These are phyloP conservation scores for Marasmius tenuissimus DNA, from an alignment of 1,284 basidiomycete genomes.

Conservation along the genomic window DNA sequence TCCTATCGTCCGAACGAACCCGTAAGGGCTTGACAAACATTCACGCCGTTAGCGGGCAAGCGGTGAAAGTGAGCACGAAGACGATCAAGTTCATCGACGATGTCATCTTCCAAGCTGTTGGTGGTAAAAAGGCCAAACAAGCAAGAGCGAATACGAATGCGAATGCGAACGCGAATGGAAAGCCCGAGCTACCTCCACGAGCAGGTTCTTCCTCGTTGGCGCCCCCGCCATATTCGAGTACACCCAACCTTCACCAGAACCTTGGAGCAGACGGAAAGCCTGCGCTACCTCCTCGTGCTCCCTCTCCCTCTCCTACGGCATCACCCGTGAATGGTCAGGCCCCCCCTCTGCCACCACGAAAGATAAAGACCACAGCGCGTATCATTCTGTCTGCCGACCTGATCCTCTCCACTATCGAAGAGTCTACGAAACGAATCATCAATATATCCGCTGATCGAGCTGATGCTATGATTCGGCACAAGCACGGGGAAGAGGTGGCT, in stretches of 20 bases:
- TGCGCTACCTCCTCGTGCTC: conserved; percentile 36
- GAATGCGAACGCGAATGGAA: not conserved
- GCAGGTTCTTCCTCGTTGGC: conserved; percentile 6
- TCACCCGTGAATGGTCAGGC: conserved; percentile 14
- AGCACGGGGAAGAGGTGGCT: conserved; percentile 64
- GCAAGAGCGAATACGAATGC: conserved; percentile 25
- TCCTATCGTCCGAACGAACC: conserved; percentile 61
- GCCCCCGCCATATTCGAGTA: conserved; percentile 15
- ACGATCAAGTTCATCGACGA: conserved; percentile 64
- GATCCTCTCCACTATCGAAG: conserved; percentile 70
- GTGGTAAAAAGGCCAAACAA: conserved; percentile 24
- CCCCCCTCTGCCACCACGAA: conserved; percentile 26
- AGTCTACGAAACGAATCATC: conserved; percentile 60
- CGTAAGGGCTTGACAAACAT: conserved; percentile 58
- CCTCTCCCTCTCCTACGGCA: conserved; percentile 26
- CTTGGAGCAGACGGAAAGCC: conserved; percentile 27
- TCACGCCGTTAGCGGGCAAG: conserved; percentile 65
- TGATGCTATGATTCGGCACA: conserved; percentile 60
- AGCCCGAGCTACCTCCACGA: not conserved
- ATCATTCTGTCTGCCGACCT: conserved; percentile 71
- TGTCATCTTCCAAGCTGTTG: conserved; percentile 54
- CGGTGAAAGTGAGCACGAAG: conserved; percentile 64
- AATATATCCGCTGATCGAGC: conserved; percentile 57
- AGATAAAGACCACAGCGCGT: conserved; percentile 42
- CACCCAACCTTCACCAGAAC: not conserved